Percentiles rank a stretch among this genome's conserved stretches.
Evolutionary conservation across 2,329 filamentous ascomycete species (phyloP).

Genomic region (Mariannaea elegans): DNA sequence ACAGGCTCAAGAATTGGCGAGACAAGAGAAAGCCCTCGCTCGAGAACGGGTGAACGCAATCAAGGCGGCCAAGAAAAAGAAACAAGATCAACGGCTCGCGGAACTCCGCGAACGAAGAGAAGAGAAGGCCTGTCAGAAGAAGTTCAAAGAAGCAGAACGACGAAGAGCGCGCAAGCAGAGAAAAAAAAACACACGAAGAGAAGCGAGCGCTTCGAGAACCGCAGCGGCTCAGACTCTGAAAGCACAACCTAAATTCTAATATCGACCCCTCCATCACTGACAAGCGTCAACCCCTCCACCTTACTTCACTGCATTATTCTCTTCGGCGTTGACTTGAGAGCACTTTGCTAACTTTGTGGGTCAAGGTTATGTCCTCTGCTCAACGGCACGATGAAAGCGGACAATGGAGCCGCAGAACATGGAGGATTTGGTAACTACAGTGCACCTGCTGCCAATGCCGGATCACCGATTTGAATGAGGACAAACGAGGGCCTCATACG

Average conservation of each 20-base stretch:
- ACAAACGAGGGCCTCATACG: background rate
- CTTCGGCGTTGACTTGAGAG: background rate
- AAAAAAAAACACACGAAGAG: conserved; percentile 22
- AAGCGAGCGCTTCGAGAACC: conserved; percentile 22
- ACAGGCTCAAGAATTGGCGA: conserved; percentile 16
- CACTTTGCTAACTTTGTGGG: conserved; percentile 32
- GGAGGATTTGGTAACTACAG: conserved; percentile 67
- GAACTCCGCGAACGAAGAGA: conserved; percentile 26
- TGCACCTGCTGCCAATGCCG: conserved; percentile 46
- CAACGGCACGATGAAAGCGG: conserved; percentile 79
- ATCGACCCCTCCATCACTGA: conserved; percentile 32
- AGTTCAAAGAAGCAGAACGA: conserved; percentile 30
- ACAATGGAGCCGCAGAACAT: conserved; percentile 63
- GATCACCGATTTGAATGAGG: conserved; percentile 42
- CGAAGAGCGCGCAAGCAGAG: conserved; percentile 24
- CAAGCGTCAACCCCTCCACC: conserved; percentile 18
- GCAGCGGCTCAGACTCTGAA: conserved; percentile 30
- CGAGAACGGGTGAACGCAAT: conserved; percentile 16
- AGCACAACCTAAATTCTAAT: conserved; percentile 32
- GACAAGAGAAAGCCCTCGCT: conserved; percentile 26
- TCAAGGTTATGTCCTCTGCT: conserved; percentile 82
- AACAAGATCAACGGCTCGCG: conserved; percentile 30
- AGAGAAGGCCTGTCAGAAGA: conserved; percentile 27
- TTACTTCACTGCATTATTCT: conserved; percentile 20
- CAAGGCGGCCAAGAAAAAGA: conserved; percentile 25